Conservation (phyloP, 495 filamentous ascomycete genomes). For the Tuber borchii region DNA sequence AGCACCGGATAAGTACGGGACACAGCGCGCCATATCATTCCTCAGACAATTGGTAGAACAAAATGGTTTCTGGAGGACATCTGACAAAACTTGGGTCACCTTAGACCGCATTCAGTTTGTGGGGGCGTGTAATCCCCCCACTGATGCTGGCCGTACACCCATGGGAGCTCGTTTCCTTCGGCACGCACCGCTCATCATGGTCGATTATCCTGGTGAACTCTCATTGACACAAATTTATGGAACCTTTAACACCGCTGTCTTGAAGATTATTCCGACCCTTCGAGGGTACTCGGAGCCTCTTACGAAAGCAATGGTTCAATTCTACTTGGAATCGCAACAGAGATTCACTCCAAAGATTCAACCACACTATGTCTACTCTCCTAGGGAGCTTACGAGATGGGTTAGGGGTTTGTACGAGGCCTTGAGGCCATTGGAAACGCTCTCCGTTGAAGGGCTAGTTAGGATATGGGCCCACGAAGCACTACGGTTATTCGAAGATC, state of each 20-base stretch:
- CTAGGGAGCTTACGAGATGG: slow-evolving; percentile 95
- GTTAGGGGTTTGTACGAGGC: slow-evolving; percentile 95
- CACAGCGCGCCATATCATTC: slow-evolving; percentile 94
- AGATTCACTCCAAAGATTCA: slow-evolving; percentile 93
- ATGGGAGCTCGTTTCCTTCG: slow-evolving; percentile 89
- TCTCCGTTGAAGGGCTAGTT: slow-evolving; percentile 84
- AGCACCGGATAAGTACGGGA: slow-evolving; percentile 96
- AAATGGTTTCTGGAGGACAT: slow-evolving; percentile 97
- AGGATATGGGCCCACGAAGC: slow-evolving; percentile 98
- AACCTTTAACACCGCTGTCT: slow-evolving; percentile 91
- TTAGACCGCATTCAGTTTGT: slow-evolving; percentile 98
- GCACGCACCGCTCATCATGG: slow-evolving; percentile 95
- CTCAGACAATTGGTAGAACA: slow-evolving; percentile 94
- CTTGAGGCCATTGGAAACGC: slow-evolving; percentile 78
- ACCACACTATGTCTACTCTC: slow-evolving; percentile 98
- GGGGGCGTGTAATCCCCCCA: slow-evolving; percentile 97
- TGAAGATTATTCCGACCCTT: slow-evolving; percentile 94
- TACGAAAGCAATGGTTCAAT: slow-evolving; percentile 94
- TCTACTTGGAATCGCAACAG: slow-evolving; percentile 89
- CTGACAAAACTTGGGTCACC: slow-evolving; percentile 95
- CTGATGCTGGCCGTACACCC: slow-evolving; percentile 90
- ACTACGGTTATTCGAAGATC: slow-evolving; percentile 90
- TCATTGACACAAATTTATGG: slow-evolving; percentile 96
- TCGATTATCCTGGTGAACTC: slow-evolving; percentile 93
- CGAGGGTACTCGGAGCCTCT: slow-evolving; percentile 89